These are phyloP conservation scores for Aphanomyces cochlioides DNA, from an alignment of 352 stramenopile species.

Conservation along the genomic window DNA sequence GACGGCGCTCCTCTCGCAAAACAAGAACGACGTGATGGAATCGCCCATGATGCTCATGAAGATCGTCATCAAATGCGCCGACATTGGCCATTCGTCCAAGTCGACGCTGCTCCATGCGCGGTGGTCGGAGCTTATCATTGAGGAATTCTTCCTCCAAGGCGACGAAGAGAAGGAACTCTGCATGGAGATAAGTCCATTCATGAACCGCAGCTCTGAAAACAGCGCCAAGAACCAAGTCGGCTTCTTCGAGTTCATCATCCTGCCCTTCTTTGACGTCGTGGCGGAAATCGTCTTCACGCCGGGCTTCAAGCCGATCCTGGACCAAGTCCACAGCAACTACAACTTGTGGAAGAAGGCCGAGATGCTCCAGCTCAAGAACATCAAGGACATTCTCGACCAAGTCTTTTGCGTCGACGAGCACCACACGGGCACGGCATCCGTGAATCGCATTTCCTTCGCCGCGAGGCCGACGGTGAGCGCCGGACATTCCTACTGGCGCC, in stretches of 20 bases:
- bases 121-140: constrained; percentile 90
- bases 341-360: constrained; percentile 80
- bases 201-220: constrained; percentile 88
- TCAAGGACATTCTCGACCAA: constrained; percentile 79
- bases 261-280: constrained; percentile 78
- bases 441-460: constrained; percentile 2
- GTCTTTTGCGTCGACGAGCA: constrained; percentile 44
- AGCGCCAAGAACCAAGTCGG: constrained; percentile 79
- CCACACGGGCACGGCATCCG: not conserved
- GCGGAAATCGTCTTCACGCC: constrained; percentile 66
- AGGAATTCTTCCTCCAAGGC: constrained; percentile 94
- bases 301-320: constrained; percentile 76
- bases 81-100: constrained; percentile 92
- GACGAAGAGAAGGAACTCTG: constrained; percentile 88
- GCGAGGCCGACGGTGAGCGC: not conserved
- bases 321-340: constrained; percentile 79
- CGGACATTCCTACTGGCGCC: not conserved
- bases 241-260: constrained; percentile 84
- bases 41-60: constrained; percentile 83
- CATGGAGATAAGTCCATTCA: constrained; percentile 89
- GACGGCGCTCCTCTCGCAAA: constrained; percentile 72
- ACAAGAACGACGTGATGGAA: constrained; percentile 64
- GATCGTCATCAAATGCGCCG: constrained; percentile 86
- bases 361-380: constrained; percentile 74
- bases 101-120: constrained; percentile 68